Evolutionary conservation across 495 filamentous ascomycete genomes (phyloP), one percentile per base, ranked within the genome.

Genomic region (Aspergillus sclerotioniger): DNA sequence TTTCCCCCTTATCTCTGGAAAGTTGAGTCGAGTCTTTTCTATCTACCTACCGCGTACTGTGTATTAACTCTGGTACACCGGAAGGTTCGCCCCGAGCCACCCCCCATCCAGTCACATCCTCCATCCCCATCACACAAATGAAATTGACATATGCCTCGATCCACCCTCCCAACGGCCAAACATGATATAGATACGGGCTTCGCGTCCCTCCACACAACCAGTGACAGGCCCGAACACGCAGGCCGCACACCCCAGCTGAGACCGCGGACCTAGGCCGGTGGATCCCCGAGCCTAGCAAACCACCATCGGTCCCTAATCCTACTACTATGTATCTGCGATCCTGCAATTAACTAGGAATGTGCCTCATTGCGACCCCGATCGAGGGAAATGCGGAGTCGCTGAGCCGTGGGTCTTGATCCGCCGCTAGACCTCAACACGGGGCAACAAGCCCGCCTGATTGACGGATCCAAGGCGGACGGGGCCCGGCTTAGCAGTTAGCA

Each of bases 331-430:
- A 28, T 50, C 47, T 50, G n/a, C 13, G 15, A 17, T 16, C 28
- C 15, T 8, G n/a, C 47, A 15, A 16, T 28, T 16, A 28, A n/a
- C 15, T n/a, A 25, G 21, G 20, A 49, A n/a, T 28, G 13, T 49
- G 21, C 13, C 17, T 8, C 46, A 13, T n/a, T n/a, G n/a, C n/a
- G n/a, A n/a, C n/a, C n/a, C n/a, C n/a, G n/a, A n/a, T 10, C 20
- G 8, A 7, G 17, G 21, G 29, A 15, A 31, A 31, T 57, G 59
- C 56, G 56, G 63, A 53, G 54, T 61, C 47, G 64, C 61, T 63
- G 58, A 67, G 61, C 56, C 53, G 60, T 63, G 64, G 64, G 60
- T 61, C 61, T 43, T 54, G 64, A 67, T 67, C 61, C 64, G 56
- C 64, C 64, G 64, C 64, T 67, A 67, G 52, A 51, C 46, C 21